phyloP scores from a whole-genome alignment of 441 rosid species.

The Eugenia klotzschiana region DNA sequence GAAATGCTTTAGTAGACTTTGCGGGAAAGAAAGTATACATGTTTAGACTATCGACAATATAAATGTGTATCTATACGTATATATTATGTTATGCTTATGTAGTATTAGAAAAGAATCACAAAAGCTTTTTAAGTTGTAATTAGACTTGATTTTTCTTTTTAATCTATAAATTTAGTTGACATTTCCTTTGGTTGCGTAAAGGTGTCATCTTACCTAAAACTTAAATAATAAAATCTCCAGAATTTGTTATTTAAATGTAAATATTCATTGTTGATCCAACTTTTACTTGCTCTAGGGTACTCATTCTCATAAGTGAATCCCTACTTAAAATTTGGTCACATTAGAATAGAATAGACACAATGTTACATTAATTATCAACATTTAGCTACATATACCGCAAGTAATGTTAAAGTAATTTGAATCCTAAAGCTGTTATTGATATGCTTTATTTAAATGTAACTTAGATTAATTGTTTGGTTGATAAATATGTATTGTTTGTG shows the following conservation, averaged over 20 bases:
- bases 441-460: background rate
- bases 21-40: background rate
- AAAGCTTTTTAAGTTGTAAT: background rate
- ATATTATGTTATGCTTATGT: background rate
- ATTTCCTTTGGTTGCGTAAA: background rate
- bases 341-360: background rate
- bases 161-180: background rate
- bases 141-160: background rate
- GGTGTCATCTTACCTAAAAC: background rate
- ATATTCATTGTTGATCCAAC: background rate
- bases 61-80: too few relatives aligned
- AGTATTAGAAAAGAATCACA: background rate
- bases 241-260: background rate
- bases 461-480: background rate
- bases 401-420: background rate
- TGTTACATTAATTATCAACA: background rate
- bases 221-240: background rate
- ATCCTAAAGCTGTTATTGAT: background rate
- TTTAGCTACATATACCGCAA: background rate
- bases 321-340: background rate
- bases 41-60: background rate
- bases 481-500: background rate
- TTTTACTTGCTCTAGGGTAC: background rate
- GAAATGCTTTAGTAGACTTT: background rate
- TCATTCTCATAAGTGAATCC: background rate